phyloP scores from a whole-genome alignment of 805 yeast genomes.

The Wickerhamiella brachini region DNA sequence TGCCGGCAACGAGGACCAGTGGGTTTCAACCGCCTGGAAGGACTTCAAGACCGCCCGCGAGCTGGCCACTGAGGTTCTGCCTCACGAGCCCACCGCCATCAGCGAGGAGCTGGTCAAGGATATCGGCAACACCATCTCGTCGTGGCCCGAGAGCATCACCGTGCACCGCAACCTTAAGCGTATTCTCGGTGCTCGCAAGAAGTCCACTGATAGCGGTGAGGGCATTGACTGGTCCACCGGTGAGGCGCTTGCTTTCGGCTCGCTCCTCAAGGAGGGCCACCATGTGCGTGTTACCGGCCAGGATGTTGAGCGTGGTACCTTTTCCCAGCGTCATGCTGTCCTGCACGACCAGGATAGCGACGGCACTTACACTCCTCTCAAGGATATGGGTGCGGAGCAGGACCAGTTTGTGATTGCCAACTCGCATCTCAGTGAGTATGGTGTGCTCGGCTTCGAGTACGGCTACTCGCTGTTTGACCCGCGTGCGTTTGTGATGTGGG shows the following conservation, averaged over 20 bases:
- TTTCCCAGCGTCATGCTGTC: constrained; percentile 98
- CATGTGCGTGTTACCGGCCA: constrained; percentile 97
- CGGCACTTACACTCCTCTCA: constrained; percentile 70
- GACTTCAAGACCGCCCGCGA: constrained; percentile 96
- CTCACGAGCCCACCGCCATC: constrained; percentile 92
- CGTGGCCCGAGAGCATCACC: constrained; percentile 77
- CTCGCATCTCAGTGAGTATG: constrained; percentile 95
- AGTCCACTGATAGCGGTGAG: constrained; percentile 75
- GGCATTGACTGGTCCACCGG: constrained; percentile 99
- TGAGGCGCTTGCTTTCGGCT: constrained; percentile 96
- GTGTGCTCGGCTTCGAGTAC: constrained; percentile 98
- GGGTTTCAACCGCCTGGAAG: constrained; percentile 99
- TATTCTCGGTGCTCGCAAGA: constrained; percentile 76
- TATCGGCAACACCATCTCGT: constrained; percentile 64
- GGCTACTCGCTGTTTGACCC: constrained; percentile 98
- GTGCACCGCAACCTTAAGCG: constrained; percentile 94
- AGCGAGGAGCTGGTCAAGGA: constrained; percentile 54
- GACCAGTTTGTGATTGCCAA: constrained; percentile 79
- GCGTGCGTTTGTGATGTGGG: constrained; percentile 96
- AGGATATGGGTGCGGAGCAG: constrained; percentile 64
- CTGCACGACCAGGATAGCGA: constrained; percentile 91
- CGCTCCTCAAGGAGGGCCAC: constrained; percentile 82
- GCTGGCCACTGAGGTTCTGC: constrained; percentile 86
- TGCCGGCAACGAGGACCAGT: constrained; percentile 79
- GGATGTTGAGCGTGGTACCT: constrained; percentile 99